Conservation (phyloP, 2,329 filamentous ascomycete genomes). For the Mycosphaerella sp. region DNA sequence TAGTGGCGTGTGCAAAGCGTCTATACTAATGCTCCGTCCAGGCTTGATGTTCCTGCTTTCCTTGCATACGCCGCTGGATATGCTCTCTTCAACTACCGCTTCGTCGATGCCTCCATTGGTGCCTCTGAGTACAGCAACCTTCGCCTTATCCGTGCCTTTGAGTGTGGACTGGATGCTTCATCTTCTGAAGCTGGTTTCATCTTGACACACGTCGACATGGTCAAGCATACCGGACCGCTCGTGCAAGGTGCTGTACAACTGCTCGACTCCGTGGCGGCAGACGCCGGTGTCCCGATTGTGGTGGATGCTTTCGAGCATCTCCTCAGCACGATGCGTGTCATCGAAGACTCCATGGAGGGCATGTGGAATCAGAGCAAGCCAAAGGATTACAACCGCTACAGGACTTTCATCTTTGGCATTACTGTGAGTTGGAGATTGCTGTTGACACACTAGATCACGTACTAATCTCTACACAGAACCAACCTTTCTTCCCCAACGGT, state of each 20-base stretch:
- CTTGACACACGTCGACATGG: constrained; percentile 95
- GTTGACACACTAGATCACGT: too few species aligned
- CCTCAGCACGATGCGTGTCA: constrained; percentile 30
- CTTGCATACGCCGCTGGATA: constrained; percentile 73
- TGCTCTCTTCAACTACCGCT: constrained; percentile 57
- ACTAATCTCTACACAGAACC: constrained; percentile 41
- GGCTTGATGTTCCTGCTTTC: constrained; percentile 76
- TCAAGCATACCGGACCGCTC: constrained; percentile 72
- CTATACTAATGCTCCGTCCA: constrained; percentile 27
- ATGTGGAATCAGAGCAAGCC: constrained; percentile 93
- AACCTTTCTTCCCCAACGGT: constrained; percentile 89
- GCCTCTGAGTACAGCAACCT: constrained; percentile 55
- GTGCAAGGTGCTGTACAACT: constrained; percentile 65
- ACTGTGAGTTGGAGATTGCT: constrained; percentile 40
- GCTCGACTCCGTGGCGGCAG: constrained; percentile 48
- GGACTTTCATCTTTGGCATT: constrained; percentile 96
- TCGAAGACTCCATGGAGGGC: constrained; percentile 36
- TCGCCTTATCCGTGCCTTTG: constrained; percentile 83
- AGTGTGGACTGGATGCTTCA: constrained; percentile 75
- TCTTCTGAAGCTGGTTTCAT: constrained; percentile 94
- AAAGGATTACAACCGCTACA: constrained; percentile 77
- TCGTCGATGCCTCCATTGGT: constrained; percentile 51
- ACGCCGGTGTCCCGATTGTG: constrained; percentile 18
- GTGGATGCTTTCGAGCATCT: constrained; percentile 27
- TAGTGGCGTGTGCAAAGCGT: neutral